Percentiles rank a stretch among this genome's conserved stretches.
Evolutionary conservation across 2,329 filamentous ascomycete genomes (phyloP).

Genomic region (Rhytidhysteron rufulum): DNA sequence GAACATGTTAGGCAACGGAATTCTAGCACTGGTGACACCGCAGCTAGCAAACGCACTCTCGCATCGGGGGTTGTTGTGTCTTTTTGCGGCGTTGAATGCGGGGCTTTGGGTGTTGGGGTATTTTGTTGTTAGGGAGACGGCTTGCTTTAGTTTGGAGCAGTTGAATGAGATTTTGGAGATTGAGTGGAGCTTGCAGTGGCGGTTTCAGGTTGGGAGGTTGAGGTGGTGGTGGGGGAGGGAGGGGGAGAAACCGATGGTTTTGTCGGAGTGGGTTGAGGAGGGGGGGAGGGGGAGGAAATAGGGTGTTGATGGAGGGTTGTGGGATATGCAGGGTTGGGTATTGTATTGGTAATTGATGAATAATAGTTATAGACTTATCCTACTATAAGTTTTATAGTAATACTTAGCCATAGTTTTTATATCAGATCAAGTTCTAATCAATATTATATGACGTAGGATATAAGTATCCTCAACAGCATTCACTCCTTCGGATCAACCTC

Average conservation of each 20-base stretch:
- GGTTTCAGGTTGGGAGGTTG: not conserved
- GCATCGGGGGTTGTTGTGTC: not conserved
- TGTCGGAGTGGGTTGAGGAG: not conserved
- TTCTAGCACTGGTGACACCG: not conserved
- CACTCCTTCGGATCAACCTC: no score
- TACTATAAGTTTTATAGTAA: no score
- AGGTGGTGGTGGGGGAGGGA: not conserved
- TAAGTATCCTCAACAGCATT: no score
- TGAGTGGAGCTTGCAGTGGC: not conserved
- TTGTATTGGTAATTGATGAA: no score
- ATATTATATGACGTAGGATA: no score
- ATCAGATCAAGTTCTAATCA: no score
- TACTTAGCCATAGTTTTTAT: no score
- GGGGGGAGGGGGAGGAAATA: no score
- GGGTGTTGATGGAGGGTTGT: no score
- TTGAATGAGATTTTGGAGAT: not conserved
- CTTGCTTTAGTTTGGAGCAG: not conserved
- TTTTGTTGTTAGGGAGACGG: not conserved
- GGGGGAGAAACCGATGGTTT: not conserved
- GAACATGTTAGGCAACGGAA: not conserved
- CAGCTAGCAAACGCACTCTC: not conserved
- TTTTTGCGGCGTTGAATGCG: not conserved
- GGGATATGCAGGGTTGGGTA: no score
- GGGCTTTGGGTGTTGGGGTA: not conserved
- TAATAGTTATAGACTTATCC: no score